A percentile compares a stretch with the other conserved stretches of the same genome.
These are phyloP conservation scores for Articulospora tetracladia DNA, from an alignment of 495 filamentous ascomycete species.

Conservation along the genomic window DNA sequence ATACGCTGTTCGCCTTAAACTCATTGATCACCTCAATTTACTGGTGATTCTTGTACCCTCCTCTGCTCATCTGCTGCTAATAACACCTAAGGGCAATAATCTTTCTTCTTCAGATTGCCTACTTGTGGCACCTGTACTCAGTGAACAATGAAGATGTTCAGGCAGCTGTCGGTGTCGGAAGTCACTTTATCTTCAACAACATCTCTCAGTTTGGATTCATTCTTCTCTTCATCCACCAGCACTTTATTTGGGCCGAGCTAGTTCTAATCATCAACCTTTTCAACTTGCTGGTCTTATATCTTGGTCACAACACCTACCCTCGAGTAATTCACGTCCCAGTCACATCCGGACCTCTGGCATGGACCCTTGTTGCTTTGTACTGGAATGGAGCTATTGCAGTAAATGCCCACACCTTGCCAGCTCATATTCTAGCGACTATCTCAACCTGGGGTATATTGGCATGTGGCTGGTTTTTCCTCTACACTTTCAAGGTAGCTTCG, in stretches of 20 bases:
- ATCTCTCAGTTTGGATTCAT: slow-evolving; percentile 74
- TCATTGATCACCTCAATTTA: slow-evolving; percentile 67
- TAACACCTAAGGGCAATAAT: slow-evolving; percentile 58
- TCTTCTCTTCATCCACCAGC: slow-evolving; percentile 72
- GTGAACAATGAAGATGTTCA: slow-evolving; percentile 53
- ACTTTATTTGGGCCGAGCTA: slow-evolving; percentile 70
- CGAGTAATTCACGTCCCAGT: slow-evolving; percentile 69
- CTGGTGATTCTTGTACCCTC: slow-evolving; percentile 42
- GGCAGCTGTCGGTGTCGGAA: slow-evolving; percentile 70
- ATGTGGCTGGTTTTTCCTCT: slow-evolving; percentile 69
- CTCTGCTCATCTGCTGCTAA: background rate
- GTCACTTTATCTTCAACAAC: slow-evolving; percentile 84
- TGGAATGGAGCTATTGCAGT: slow-evolving; percentile 85
- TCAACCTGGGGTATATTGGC: slow-evolving; percentile 77
- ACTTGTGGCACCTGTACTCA: slow-evolving; percentile 72
- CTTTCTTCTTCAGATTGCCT: slow-evolving; percentile 70
- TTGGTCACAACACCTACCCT: slow-evolving; percentile 65
- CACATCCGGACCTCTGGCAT: slow-evolving; percentile 75
- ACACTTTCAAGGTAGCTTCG: slow-evolving; percentile 50
- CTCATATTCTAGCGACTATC: slow-evolving; percentile 76
- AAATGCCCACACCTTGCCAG: slow-evolving; percentile 49
- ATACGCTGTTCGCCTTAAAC: slow-evolving; percentile 74
- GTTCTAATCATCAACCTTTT: slow-evolving; percentile 75
- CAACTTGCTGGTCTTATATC: slow-evolving; percentile 73
- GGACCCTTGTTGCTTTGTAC: slow-evolving; percentile 77